Base-by-base conservation (phyloP, 768 basidiomycete species). In the Hysterangium stoloniferum region DNA sequence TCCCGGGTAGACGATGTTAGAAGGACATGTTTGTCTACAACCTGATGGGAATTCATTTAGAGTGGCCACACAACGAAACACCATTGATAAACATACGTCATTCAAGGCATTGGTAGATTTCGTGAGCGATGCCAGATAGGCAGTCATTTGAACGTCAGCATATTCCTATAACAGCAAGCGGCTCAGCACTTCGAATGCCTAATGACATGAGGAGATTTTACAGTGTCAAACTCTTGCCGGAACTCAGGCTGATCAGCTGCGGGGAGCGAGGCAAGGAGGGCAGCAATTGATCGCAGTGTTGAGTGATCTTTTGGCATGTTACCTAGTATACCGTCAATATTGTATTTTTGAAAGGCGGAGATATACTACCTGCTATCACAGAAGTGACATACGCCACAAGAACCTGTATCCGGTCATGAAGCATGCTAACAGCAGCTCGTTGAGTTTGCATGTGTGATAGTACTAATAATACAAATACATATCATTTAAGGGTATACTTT, bases 401-500 rank as follows among this genome's bases (percentile, higher is more conserved):
- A 5, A 94, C 70, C 43, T 82, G 56, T 43, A 98, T 88, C 43
- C 96, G 81, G 57, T 96, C 92, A 59, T 93, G 83, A 48, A 99
- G 75, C 96, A 98, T 98, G 63, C 91, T 86, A 48, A 99, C 84
- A 9, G 96, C 96, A 43, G 93, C 90, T 55, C 93, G 76, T 66
- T 97, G 94, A 2, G 93, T 86, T 52, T 86, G 84, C 44, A 98
- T 70, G 68, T 92, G 86, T 0, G 89, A 86, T 59, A 94, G 82
- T 67, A 98, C 95, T 97, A 61, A n/a, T n/a, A n/a, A n/a, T n/a
- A n/a, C n/a, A n/a, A n/a, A n/a, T n/a, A n/a, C n/a, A n/a, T n/a
- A n/a, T n/a, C n/a, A n/a, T 38, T 40, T 28, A 37, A 29, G 44
- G 41, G 38, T 19, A 29, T n/a, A 15, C 15, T 34, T 13, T 19